These are phyloP conservation scores for Clarkia xantiana DNA, from an alignment of 345 rosid species.

Conservation along the genomic window DNA sequence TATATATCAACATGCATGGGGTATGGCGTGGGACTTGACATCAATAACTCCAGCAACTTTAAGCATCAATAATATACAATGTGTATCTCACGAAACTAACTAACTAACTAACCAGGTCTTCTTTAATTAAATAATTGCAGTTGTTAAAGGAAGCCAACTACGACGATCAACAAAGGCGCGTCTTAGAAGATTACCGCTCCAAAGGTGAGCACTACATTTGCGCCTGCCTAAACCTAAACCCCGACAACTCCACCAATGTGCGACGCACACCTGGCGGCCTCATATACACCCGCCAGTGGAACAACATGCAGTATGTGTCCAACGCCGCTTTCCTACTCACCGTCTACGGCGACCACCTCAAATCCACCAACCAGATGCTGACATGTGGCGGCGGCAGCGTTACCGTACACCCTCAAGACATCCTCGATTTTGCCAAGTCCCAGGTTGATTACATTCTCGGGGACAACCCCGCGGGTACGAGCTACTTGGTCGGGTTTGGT, in stretches of 20 bases:
- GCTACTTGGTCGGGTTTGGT: constrained; percentile 54
- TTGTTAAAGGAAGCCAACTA: constrained; percentile 16
- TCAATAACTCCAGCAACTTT: too few species aligned
- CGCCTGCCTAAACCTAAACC: constrained; percentile 33
- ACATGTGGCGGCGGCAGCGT: constrained; percentile 12
- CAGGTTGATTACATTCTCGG: constrained; percentile 55
- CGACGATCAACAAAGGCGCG: constrained; percentile 10
- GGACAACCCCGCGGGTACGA: constrained; percentile 37
- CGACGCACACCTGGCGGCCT: constrained; percentile 43
- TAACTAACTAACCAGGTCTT: too few species aligned
- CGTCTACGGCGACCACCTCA: constrained; percentile 34
- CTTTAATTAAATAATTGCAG: constrained; percentile 17
- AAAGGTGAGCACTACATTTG: constrained; percentile 46
- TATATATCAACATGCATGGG: too few species aligned
- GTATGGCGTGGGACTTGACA: too few species aligned
- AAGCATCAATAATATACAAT: too few species aligned
- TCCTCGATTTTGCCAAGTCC: constrained; percentile 26
- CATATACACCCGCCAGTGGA: constrained; percentile 43
- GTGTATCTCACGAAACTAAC: too few species aligned
- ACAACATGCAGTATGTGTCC: constrained; percentile 57
- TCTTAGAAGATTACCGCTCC: constrained; percentile 20
- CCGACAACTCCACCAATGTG: constrained; percentile 27
- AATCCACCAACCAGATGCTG: constrained; percentile 15
- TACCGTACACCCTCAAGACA: constrained; percentile 15
- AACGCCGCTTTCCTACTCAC: constrained; percentile 36